Conservation (phyloP, 768 basidiomycete species). For the Amanita phalloides region DNA sequence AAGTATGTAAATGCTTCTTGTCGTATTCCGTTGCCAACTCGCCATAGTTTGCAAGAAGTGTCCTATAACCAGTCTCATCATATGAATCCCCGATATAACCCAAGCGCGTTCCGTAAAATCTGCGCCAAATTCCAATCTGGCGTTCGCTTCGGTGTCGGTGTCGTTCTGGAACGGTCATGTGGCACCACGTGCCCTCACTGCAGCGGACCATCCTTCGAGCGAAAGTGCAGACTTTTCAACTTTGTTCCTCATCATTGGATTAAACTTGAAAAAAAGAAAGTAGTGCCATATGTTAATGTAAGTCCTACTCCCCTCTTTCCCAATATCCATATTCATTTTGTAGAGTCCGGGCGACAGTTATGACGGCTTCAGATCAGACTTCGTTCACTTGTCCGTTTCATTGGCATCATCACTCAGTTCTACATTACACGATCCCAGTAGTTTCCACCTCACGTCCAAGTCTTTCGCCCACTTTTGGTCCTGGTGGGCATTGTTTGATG, state of each 20-base stretch:
- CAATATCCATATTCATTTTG: conserved; percentile 3
- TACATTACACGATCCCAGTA: conserved; percentile 38
- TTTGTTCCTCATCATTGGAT: conserved; percentile 79
- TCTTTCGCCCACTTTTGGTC: conserved; percentile 84
- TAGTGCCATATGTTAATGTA: conserved; percentile 36
- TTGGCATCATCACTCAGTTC: conserved; percentile 52
- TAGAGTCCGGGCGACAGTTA: conserved; percentile 62
- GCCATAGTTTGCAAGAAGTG: conserved; percentile 14
- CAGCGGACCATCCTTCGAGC: conserved; percentile 50
- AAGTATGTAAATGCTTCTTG: conserved; percentile 42
- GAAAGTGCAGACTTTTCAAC: conserved; percentile 69
- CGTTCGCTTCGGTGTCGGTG: conserved; percentile 79
- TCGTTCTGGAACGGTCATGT: conserved; percentile 77
- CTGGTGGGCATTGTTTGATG: conserved; percentile 86
- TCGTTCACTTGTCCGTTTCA: conserved; percentile 86
- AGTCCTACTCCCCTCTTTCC: conserved; percentile 5
- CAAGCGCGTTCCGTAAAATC: conserved; percentile 46
- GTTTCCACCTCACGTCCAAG: conserved; percentile 77
- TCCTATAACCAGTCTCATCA: conserved; percentile 10
- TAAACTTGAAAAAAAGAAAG: conserved; percentile 40
- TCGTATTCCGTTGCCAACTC: not conserved
- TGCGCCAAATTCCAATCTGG: conserved; percentile 81
- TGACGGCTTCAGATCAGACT: conserved; percentile 85
- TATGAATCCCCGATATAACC: conserved; percentile 8
- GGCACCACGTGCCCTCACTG: conserved; percentile 56